A percentile compares a stretch with the other conserved stretches of the same genome.
phyloP scores from a whole-genome alignment of 257 asterid genomes.

The Anisodus tanguticus region DNA sequence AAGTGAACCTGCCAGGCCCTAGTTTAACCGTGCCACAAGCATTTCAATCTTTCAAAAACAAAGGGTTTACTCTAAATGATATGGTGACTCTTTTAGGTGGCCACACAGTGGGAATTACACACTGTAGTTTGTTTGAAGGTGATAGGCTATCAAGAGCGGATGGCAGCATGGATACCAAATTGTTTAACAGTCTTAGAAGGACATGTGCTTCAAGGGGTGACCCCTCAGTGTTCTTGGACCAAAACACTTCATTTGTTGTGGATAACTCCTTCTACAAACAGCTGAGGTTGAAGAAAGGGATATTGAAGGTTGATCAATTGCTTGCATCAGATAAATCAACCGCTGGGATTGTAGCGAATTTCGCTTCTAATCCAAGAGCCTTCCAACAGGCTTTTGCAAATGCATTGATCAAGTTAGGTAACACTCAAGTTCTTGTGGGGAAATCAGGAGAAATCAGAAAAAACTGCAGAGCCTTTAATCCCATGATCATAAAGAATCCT shows the following conservation, averaged over 20 bases:
- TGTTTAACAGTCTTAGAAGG: constrained; percentile 49
- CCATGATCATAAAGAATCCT: not conserved
- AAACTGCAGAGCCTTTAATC: constrained; percentile 40
- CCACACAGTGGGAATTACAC: constrained; percentile 78
- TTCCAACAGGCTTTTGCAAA: constrained; percentile 32
- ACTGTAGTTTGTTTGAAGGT: constrained; percentile 60
- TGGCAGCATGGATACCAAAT: constrained; percentile 54
- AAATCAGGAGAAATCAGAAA: constrained; percentile 42
- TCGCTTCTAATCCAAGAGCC: constrained; percentile 32
- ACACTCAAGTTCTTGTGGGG: constrained; percentile 39
- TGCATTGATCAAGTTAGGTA: constrained; percentile 46
- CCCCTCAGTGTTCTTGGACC: constrained; percentile 65
- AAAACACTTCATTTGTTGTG: constrained; percentile 56
- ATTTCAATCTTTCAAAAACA: constrained; percentile 46
- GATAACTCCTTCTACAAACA: constrained; percentile 72
- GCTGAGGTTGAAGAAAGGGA: constrained; percentile 53
- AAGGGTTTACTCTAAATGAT: constrained; percentile 54
- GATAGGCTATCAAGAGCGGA: constrained; percentile 59
- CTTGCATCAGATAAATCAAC: constrained; percentile 54
- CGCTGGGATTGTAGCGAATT: constrained; percentile 28
- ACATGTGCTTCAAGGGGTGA: constrained; percentile 53
- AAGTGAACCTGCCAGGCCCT: constrained; percentile 72
- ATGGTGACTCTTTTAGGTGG: constrained; percentile 82
- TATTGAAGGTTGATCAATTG: constrained; percentile 67
- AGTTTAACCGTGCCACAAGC: constrained; percentile 41